Evolutionary conservation across 257 asterid genomes (phyloP).

Genomic region (Solanum habrochaites): DNA sequence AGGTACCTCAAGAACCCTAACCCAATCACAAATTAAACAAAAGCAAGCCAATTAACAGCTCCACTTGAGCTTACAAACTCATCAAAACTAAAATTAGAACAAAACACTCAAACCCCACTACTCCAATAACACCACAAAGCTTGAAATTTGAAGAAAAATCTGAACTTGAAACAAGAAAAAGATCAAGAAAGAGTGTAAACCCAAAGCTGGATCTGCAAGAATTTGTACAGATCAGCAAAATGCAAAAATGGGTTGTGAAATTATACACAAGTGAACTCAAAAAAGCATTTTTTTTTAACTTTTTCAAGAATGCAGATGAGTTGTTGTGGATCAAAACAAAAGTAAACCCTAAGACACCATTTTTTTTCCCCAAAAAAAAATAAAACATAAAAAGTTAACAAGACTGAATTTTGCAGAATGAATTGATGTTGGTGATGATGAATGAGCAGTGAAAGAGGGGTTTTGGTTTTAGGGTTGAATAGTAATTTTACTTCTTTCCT

Average conservation of each 20-base stretch:
- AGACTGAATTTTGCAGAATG: background rate
- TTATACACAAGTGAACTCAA: background rate
- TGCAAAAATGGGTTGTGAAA: background rate
- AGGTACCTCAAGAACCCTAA: background rate
- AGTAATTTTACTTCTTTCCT: constrained; percentile 10
- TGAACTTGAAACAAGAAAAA: background rate
- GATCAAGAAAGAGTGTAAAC: background rate
- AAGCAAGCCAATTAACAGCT: background rate
- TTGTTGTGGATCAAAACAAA: background rate
- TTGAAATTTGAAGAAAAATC: background rate
- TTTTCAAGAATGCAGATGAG: background rate
- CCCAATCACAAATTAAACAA: background rate
- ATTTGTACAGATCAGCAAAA: constrained; percentile 1
- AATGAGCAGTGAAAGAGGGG: constrained; percentile 1
- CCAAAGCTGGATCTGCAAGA: background rate
- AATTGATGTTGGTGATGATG: constrained; percentile 16
- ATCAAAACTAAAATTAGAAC: background rate
- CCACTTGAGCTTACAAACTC: background rate
- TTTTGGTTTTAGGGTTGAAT: background rate
- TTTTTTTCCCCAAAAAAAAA: background rate
- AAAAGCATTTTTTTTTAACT: background rate
- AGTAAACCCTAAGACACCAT: background rate
- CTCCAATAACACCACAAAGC: background rate
- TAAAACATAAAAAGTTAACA: background rate
- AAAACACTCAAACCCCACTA: background rate